Base-by-base conservation (phyloP, 106 monocot species). In the Acanthochlamys bracteata region DNA sequence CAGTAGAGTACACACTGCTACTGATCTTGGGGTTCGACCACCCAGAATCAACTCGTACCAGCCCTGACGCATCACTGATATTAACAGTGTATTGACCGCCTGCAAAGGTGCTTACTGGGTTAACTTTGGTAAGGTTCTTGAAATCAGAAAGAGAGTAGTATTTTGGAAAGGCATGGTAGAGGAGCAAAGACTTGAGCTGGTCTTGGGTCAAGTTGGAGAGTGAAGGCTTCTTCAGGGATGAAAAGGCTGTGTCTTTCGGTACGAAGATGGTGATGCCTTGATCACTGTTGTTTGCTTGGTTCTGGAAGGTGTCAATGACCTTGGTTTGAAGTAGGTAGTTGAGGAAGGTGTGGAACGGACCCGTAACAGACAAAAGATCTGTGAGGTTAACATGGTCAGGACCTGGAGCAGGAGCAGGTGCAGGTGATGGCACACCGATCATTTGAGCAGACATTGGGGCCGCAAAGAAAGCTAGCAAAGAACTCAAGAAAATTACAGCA, bases 231-330 rank as follows among this genome's bases (percentile, higher is more conserved):
- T 84, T 82, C 22, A 88, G 80, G 2, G 72, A 60, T 4, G 84
- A 64, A 82, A 91, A 91, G 23, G 96, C 88, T 0, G 79, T 73
- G 76, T 96, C 80, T 16, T 71, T 85, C 16, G 96, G 96, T 39
- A 76, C 96, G 21, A 96, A 96, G 79, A 96, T 71, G 61, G 96
- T 96, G 69, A 96, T 65, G 24, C 96, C 96, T 53, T 84, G 76
- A 0, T 84, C 65, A 2, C 82, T 84, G 76, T 85, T 68, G 74
- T 96, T 91, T 39, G 88, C 96, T 66, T 91, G 90, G 74, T 76
- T 81, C 65, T 96, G 96, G 78, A 91, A 88, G 41, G 84, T 88
- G 8, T 84, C 53, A 11, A 88, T 82, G 70, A 88, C 84, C 39
- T 85, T 24, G 39, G 96, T 91, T 69, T 88, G 77, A 12, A 55